Conservation (phyloP, 345 rosid genomes). For the Hibiscus tridactylites region DNA sequence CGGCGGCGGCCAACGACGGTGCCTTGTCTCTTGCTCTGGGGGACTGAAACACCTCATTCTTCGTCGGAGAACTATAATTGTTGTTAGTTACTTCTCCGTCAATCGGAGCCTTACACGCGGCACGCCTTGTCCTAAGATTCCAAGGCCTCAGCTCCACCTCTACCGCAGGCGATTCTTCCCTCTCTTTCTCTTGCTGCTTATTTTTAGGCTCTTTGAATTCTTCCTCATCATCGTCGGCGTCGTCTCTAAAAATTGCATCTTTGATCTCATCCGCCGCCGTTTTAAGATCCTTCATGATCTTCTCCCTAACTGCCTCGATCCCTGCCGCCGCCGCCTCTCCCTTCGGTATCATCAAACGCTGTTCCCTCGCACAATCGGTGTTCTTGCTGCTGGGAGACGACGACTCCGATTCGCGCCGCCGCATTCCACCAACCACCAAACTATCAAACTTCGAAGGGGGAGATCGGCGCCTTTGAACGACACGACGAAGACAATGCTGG, state of each 20-base stretch:
- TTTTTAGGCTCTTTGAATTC: slow-evolving; percentile 11
- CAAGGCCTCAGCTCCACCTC: slow-evolving; percentile 47
- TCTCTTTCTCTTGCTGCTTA: slow-evolving; percentile 12
- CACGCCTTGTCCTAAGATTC: slow-evolving; percentile 74
- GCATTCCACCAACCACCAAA: slow-evolving; percentile 1
- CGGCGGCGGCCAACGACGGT: slow-evolving; percentile 2
- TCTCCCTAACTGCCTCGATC: slow-evolving; percentile 48
- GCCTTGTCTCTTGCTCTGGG: slow-evolving; percentile 22
- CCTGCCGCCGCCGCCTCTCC: slow-evolving; percentile 40
- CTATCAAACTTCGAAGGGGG: slow-evolving; percentile 22
- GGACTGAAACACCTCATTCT: slow-evolving; percentile 22
- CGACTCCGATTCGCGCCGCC: slow-evolving; percentile 10
- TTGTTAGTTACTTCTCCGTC: slow-evolving; percentile 11
- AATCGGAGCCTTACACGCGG: slow-evolving; percentile 44
- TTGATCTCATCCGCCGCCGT: slow-evolving; percentile 40
- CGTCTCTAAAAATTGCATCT: slow-evolving; percentile 28
- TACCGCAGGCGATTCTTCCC: slow-evolving; percentile 21
- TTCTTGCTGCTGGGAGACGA: slow-evolving; percentile 6
- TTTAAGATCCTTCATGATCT: slow-evolving; percentile 48
- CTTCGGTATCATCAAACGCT: slow-evolving; percentile 16
- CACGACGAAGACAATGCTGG: neutral
- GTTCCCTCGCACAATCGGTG: slow-evolving; percentile 4
- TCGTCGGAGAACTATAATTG: slow-evolving; percentile 24
- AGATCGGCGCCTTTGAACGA: slow-evolving; percentile 23
- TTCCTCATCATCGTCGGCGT: slow-evolving; percentile 6